Percentiles rank a stretch among this genome's conserved stretches.
Evolutionary conservation across 257 asterid species (phyloP).

Genomic region (Solanum verrucosum): DNA sequence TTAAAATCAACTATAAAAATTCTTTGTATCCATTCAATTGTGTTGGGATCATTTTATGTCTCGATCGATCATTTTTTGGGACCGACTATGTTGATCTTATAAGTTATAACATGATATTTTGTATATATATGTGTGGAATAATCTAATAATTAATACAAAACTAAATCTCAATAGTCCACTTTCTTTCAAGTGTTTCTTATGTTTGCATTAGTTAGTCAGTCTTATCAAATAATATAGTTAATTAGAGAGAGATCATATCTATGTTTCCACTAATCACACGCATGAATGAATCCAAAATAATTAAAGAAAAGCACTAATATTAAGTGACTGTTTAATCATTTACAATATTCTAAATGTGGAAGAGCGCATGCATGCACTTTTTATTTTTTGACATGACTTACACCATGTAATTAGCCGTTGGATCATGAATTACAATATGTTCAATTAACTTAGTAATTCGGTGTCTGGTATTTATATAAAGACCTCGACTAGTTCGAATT

Average conservation of each 20-base stretch:
- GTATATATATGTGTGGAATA: not conserved
- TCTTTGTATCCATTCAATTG: not conserved
- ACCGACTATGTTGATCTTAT: not conserved
- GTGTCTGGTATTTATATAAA: accelerated
- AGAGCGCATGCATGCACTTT: not conserved
- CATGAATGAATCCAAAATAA: not conserved
- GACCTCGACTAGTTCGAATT: accelerated
- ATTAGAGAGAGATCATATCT: not conserved
- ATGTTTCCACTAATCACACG: not conserved
- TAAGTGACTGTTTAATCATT: slow-evolving; percentile 1
- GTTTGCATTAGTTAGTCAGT: not conserved
- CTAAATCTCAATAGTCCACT: not conserved
- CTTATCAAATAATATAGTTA: not conserved
- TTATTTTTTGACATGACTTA: not conserved
- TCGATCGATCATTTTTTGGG: not conserved
- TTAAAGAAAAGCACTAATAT: not conserved
- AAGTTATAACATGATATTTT: not conserved
- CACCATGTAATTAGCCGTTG: not conserved
- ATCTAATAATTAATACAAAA: not conserved
- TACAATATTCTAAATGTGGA: not conserved
- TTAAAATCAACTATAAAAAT: not conserved
- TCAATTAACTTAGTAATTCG: not conserved
- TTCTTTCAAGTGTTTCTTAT: not conserved
- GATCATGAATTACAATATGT: not conserved
- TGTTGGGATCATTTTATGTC: not conserved